phyloP scores from a whole-genome alignment of 306 rosid species.

The Casuarina glauca region DNA sequence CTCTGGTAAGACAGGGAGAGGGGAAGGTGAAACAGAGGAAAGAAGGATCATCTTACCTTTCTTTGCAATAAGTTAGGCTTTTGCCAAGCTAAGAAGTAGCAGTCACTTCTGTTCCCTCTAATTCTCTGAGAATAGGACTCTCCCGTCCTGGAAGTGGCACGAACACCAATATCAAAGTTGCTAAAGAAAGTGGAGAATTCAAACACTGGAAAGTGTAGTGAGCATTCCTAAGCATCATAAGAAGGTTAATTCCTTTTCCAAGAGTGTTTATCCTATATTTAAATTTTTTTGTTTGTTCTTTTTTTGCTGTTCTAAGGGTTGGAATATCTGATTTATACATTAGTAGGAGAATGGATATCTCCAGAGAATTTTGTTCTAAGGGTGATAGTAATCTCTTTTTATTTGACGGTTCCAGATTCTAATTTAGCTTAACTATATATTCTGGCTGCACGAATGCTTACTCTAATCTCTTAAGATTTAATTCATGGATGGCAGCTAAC shows the following conservation, averaged over 20 bases:
- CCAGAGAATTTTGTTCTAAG: too few relatives aligned
- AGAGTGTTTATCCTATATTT: not conserved
- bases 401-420: constrained; percentile 10
- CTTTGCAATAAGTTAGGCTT: constrained; percentile 25
- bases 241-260: constrained; percentile 51
- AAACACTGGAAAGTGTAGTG: constrained; percentile 60
- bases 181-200: constrained; percentile 68
- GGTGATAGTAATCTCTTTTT: not conserved
- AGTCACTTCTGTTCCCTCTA: constrained; percentile 18
- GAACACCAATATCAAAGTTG: constrained; percentile 76
- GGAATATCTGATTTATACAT: not conserved
- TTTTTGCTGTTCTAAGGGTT: not conserved
- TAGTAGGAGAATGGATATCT: not conserved
- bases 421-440: constrained; percentile 4
- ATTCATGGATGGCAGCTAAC: constrained; percentile 64
- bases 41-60: constrained; percentile 22
- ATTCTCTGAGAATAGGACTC: constrained; percentile 52
- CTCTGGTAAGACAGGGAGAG: constrained; percentile 43
- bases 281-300: not conserved
- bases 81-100: constrained; percentile 12
- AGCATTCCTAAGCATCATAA: constrained; percentile 80
- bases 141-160: constrained; percentile 54
- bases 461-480: constrained; percentile 19
- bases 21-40: constrained; percentile 39
- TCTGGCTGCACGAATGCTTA: constrained; percentile 25